Percentiles rank a stretch among this genome's conserved stretches.
These are phyloP conservation scores for Eucalyptus marginata DNA, from an alignment of 345 rosid genomes.

Conservation along the genomic window DNA sequence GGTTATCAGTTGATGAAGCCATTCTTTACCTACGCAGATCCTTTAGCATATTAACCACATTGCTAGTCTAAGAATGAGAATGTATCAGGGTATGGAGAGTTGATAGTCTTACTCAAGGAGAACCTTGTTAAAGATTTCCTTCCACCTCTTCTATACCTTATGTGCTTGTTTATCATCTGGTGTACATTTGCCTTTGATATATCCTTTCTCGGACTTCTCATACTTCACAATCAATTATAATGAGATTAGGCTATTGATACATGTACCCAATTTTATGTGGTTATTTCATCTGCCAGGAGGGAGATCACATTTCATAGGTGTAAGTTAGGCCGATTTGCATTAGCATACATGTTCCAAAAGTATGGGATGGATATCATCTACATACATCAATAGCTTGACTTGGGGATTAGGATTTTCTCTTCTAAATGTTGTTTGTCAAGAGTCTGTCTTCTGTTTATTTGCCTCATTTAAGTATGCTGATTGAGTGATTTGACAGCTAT, in stretches of 20 bases:
- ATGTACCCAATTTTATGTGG: background rate
- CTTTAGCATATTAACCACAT: background rate
- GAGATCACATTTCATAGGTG: background rate
- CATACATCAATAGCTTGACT: background rate
- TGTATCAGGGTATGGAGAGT: background rate
- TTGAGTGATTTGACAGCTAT: conserved; percentile 47
- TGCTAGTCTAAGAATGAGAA: background rate
- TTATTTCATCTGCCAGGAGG: background rate
- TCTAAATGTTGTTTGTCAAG: background rate
- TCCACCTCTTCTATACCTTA: background rate
- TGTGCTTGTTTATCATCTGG: background rate
- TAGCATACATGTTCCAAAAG: background rate
- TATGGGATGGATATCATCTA: background rate
- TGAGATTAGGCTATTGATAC: background rate
- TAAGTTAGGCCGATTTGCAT: background rate
- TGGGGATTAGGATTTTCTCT: background rate
- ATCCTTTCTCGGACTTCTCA: background rate
- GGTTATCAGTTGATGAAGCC: background rate
- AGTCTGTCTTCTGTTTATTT: background rate
- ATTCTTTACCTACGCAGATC: background rate
- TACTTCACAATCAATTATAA: background rate
- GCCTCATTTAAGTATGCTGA: background rate
- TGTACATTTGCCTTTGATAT: background rate
- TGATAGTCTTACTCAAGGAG: background rate
- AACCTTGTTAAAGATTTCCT: background rate